Percentiles rank a stretch among this genome's conserved stretches.
These are phyloP conservation scores for Solanum medicagineum DNA, from an alignment of 257 asterid species.

Conservation along the genomic window DNA sequence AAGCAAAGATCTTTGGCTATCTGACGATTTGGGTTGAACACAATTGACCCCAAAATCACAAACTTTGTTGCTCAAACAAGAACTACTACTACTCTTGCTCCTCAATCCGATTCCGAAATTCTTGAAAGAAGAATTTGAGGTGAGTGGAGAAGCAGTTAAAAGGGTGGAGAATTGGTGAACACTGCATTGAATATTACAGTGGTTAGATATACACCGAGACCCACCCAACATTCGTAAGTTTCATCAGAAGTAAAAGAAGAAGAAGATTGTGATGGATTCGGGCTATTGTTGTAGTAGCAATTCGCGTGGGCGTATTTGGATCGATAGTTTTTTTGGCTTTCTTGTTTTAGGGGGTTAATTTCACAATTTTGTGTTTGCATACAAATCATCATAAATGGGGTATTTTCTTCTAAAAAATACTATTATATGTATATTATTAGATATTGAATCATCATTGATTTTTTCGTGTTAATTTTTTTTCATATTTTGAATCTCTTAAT, in stretches of 20 bases:
- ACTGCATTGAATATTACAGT: background rate
- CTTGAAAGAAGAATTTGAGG: background rate
- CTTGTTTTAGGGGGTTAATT: background rate
- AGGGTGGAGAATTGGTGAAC: background rate
- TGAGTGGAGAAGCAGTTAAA: background rate
- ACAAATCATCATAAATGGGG: too few relatives aligned
- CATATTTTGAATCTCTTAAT: too few relatives aligned
- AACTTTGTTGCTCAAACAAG: background rate
- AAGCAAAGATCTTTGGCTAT: background rate
- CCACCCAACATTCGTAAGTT: background rate
- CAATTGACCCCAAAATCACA: conserved; percentile 31
- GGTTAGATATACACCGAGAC: background rate
- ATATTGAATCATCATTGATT: too few relatives aligned
- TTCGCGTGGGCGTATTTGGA: background rate
- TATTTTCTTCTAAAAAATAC: too few relatives aligned
- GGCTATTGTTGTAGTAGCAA: background rate
- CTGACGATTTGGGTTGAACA: background rate
- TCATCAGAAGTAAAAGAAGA: background rate
- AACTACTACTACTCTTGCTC: background rate
- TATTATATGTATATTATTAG: too few relatives aligned
- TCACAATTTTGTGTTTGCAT: background rate
- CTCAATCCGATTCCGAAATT: background rate
- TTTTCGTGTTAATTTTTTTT: too few relatives aligned
- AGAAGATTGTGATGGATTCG: background rate
- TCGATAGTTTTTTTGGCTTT: background rate